Percentiles rank a stretch among this genome's conserved stretches.
phyloP scores from a whole-genome alignment of 192 early-diverging fungal species.

The Funneliformis mosseae region DNA sequence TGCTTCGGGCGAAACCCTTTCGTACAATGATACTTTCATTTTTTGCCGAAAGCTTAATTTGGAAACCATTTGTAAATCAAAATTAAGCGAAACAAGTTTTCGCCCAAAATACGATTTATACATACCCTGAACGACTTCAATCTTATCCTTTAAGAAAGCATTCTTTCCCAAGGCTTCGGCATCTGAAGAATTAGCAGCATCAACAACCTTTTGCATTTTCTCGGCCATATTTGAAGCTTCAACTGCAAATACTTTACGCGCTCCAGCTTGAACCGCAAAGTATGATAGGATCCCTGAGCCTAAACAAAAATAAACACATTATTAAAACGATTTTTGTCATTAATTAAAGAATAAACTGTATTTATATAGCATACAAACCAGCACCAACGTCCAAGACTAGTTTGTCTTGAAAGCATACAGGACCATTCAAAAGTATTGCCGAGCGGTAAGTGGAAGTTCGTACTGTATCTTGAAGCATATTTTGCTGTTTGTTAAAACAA shows the following conservation, averaged over 20 bases:
- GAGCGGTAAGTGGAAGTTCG: conserved; percentile 93
- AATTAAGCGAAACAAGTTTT: no score
- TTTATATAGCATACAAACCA: conserved; percentile 39
- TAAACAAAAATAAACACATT: conserved; percentile 11
- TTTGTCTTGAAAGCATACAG: conserved; percentile 75
- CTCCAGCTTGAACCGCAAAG: conserved; percentile 93
- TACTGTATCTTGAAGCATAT: conserved; percentile 96
- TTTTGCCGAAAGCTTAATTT: no score
- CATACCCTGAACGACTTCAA: conserved; percentile 79
- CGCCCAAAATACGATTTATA: no score
- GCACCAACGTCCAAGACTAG: conserved; percentile 94
- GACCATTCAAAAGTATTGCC: conserved; percentile 83
- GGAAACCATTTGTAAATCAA: no score
- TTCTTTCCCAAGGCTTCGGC: conserved; percentile 58
- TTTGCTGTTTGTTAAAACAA: conserved; percentile 76
- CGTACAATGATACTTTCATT: no score
- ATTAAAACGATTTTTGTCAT: neutral
- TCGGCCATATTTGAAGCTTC: conserved; percentile 95
- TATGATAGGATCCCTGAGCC: conserved; percentile 93
- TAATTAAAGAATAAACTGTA: neutral
- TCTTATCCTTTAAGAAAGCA: conserved; percentile 71
- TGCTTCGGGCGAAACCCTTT: no score
- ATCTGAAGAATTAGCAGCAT: conserved; percentile 59
- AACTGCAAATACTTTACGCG: conserved; percentile 91
- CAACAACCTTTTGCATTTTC: conserved; percentile 84